Evolutionary conservation across 495 filamentous ascomycete species (phyloP), one percentile per base, ranked within the genome.

Genomic region (Daldinia childiae): DNA sequence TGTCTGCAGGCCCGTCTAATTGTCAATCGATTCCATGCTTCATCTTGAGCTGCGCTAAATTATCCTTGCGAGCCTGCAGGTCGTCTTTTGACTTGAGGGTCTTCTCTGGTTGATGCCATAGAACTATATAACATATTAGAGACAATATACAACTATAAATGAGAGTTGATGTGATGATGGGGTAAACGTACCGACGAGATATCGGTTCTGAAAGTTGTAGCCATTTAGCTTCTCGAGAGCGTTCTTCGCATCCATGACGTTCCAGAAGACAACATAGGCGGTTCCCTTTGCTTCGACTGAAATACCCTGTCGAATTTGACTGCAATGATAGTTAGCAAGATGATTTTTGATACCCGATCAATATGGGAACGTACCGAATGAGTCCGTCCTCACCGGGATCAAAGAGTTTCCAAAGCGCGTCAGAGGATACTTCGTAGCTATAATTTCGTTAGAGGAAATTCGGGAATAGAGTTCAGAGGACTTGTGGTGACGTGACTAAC

Each of bases 121-220:
- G 86, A 62, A 98, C 95, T 98, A 76, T 34, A 57, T 67, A 62
- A n/a, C 26, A 56, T 50, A 63, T 68, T 45, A 71, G 75, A 71
- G 75, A 65, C 4, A 14, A 30, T 26, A 17, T 27, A 19, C 19
- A 24, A 48, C 19, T 24, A 48, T 19, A 50, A 43, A 66, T 9
- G 54, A 32, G 41, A 8, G 61, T 30, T 24, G 61, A 30, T 41
- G 56, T 66, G 65, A 51, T 27, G 38, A 64, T 39, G 32, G 14
- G 14, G 41, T 43, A 27, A 58, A 87, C 93, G 51, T 90, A 97
- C 94, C 94, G 78, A 99, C 96, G 75, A 99, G 93, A 83, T 99
- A 99, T 79, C 95, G 93, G 86, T 95, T 97, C 84, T 98, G 96
- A 82, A 99, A 99, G 84, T 99, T 99, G 89, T 96, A 99, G 77